Evolutionary conservation across 495 filamentous ascomycete genomes (phyloP).

Genomic region (Evernia prunastri): DNA sequence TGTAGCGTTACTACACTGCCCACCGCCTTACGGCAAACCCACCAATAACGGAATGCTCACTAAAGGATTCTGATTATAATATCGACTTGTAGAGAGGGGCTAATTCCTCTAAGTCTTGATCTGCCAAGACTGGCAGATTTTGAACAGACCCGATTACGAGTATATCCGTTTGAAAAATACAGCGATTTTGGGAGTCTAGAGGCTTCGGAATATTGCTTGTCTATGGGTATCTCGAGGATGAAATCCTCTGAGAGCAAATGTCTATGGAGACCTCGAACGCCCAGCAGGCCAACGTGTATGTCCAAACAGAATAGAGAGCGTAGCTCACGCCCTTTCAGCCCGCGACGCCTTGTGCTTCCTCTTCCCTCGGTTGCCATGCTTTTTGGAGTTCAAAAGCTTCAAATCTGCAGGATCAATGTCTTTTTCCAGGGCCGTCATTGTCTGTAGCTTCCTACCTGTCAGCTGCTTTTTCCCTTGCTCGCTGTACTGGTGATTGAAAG

Average conservation of each 20-base stretch:
- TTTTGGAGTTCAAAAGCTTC: conserved; percentile 64
- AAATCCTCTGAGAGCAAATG: neutral
- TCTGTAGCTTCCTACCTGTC: conserved; percentile 74
- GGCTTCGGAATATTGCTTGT: neutral
- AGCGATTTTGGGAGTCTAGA: neutral
- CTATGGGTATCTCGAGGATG: neutral
- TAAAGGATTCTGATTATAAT: no score
- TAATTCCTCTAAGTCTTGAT: no score
- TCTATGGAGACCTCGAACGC: neutral
- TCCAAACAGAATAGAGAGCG: neutral
- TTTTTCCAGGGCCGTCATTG: conserved; percentile 79
- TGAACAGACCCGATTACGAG: no score
- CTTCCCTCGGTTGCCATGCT: conserved; percentile 88
- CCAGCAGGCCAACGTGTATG: neutral
- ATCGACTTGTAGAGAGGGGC: no score
- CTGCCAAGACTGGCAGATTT: no score
- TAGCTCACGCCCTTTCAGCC: conserved; percentile 12
- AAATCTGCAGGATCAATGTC: conserved; percentile 80
- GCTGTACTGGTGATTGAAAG: conserved; percentile 82
- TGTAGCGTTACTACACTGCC: no score
- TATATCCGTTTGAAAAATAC: no score
- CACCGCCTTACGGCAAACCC: no score
- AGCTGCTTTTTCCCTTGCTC: conserved; percentile 74
- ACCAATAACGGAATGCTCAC: no score
- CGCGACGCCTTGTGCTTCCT: conserved; percentile 19